These are phyloP conservation scores for Kazachstania kunashirensis DNA, from an alignment of 805 yeast genomes.

Conservation along the genomic window DNA sequence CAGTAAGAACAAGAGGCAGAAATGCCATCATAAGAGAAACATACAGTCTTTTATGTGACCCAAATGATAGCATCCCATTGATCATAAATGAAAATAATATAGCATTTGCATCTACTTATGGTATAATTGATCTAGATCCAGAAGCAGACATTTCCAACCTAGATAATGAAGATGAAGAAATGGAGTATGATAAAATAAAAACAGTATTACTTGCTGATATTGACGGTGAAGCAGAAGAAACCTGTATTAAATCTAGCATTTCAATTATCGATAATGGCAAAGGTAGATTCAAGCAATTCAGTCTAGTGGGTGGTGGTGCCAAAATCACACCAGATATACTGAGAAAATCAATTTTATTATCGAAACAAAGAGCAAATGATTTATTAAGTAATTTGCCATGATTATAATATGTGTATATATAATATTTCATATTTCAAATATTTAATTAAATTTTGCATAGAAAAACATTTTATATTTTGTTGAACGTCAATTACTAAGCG, in stretches of 20 bases:
- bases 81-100: constrained; percentile 31
- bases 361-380: constrained; percentile 39
- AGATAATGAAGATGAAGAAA: constrained; percentile 15
- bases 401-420: neutral
- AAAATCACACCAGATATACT: constrained; percentile 40
- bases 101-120: constrained; percentile 45
- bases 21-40: constrained; percentile 39
- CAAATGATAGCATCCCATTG: constrained; percentile 32
- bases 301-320: constrained; percentile 41
- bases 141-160: constrained; percentile 26
- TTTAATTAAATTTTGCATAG: too few species aligned
- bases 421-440: neutral
- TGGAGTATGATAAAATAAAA: constrained; percentile 23
- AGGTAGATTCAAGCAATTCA: constrained; percentile 34
- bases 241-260: constrained; percentile 45
- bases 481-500: too few species aligned
- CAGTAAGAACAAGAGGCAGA: constrained; percentile 43
- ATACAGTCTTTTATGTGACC: constrained; percentile 50
- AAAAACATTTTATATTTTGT: too few species aligned
- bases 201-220: constrained; percentile 56
- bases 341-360: constrained; percentile 37
- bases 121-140: constrained; percentile 40
- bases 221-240: constrained; percentile 80
- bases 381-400: constrained; percentile 6
- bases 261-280: constrained; percentile 29